Conservation (phyloP, 2,329 filamentous ascomycete genomes). For the Aphanocladium album region DNA sequence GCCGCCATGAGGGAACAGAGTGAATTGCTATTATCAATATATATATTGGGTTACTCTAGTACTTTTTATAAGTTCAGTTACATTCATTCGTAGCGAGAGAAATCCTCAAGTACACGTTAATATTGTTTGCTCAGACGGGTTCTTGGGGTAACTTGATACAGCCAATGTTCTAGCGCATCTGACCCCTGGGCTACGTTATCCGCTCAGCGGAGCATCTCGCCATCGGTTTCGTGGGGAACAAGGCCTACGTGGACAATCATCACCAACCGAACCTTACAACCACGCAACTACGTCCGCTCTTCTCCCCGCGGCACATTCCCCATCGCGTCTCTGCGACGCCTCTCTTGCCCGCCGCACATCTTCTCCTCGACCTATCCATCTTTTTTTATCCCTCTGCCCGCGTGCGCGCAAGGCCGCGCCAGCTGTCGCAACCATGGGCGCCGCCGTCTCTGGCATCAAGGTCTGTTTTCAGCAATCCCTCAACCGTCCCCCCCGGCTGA, state of each 20-base stretch:
- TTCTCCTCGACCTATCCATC: background rate
- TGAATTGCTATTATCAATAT: too few relatives aligned
- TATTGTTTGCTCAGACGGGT: too few relatives aligned
- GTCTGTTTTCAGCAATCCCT: constrained; percentile 15
- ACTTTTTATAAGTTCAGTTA: too few relatives aligned
- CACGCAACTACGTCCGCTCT: background rate
- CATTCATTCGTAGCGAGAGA: too few relatives aligned
- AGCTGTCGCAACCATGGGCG: constrained; percentile 25
- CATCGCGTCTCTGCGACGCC: background rate
- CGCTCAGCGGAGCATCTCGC: background rate
- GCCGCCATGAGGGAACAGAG: too few relatives aligned
- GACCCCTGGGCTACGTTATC: background rate
- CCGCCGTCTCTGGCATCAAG: constrained; percentile 32
- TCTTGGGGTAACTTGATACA: background rate
- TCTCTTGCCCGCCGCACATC: background rate
- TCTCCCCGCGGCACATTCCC: background rate
- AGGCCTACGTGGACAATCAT: background rate
- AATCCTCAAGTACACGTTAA: too few relatives aligned
- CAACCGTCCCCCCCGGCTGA: too few relatives aligned
- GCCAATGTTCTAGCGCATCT: background rate
- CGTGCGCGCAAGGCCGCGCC: background rate
- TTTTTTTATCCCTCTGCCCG: background rate
- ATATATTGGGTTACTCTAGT: too few relatives aligned
- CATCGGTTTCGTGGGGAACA: background rate
- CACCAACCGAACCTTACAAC: background rate